Base-by-base conservation (phyloP, 1,284 basidiomycete species). In the Sanghuangporus sanghuang region DNA sequence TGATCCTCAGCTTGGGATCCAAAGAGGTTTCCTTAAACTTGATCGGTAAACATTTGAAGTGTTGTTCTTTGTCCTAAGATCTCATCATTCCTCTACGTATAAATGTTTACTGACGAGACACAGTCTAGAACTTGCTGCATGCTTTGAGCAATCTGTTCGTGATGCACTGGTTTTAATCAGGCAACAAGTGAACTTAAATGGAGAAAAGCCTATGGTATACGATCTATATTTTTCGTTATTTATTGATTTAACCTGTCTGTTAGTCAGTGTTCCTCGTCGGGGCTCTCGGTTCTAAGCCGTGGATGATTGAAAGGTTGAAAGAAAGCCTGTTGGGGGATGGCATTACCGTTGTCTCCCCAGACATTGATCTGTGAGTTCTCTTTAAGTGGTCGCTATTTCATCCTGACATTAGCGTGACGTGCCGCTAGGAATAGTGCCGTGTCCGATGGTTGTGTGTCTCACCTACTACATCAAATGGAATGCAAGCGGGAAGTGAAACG, bases 241-340 rank as follows among this genome's bases (percentile, higher is more conserved):
- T 9, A 39, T 5, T 11, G 11, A n/a, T 27, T 61, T 2, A 40
- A n/a, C 40, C 23, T 40, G 35, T 12, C 27, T n/a, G 88, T 8
- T 57, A 85, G 85, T 88, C 87, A 18, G 84, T 91, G 12, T 91
- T 88, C 78, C 77, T 92, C 32, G 89, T 92, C 6, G 89, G 89
- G 69, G 89, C 89, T 42, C 91, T 90, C 68, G 89, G 88, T 2
- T 86, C 88, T 0, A 90, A 86, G 66, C 85, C 87, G 0, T 91
- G 88, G 87, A 75, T 91, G 16, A 89, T 90, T 72, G 79, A 77
- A 38, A 88, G 90, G 70, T 77, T 91, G 7, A 85, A 89, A 74
- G 85, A 86, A 64, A 82, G 81, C 21, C 80, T 90, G 8, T 74
- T 75, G 2, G 77, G 79, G 1, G 75, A 81, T 55, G 77, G 78